Evolutionary conservation across 805 yeast species (phyloP).

Genomic region (Kuraishia molischiana): DNA sequence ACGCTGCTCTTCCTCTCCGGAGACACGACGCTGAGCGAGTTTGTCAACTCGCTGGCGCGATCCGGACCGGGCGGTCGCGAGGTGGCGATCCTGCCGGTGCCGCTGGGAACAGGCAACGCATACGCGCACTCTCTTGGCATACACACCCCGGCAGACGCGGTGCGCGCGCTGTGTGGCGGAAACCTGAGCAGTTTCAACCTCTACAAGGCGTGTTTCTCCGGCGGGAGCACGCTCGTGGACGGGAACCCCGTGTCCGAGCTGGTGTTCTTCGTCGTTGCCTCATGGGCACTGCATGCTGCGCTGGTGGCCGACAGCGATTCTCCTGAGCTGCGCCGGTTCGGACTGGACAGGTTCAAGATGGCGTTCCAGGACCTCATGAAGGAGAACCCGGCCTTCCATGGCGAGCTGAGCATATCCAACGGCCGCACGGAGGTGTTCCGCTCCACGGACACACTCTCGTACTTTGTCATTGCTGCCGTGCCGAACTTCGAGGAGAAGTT

Average conservation of each 20-base stretch:
- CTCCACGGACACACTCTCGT: slow-evolving; percentile 37
- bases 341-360: slow-evolving; percentile 53
- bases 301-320: slow-evolving; percentile 74
- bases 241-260: slow-evolving; percentile 10
- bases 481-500: slow-evolving; percentile 51
- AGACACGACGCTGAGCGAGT: slow-evolving; percentile 76
- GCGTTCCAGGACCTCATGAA: slow-evolving; percentile 54
- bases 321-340: slow-evolving; percentile 53
- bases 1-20: slow-evolving; percentile 68
- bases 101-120: slow-evolving; percentile 86
- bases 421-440: slow-evolving; percentile 3
- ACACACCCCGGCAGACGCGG: slow-evolving; percentile 20
- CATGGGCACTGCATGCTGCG: slow-evolving; percentile 85
- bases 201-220: slow-evolving; percentile 34
- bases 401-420: slow-evolving; percentile 12
- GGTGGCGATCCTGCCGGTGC: slow-evolving; percentile 32
- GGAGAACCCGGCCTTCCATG: slow-evolving; percentile 41
- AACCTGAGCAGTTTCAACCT: slow-evolving; percentile 27
- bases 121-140: slow-evolving; percentile 52
- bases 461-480: slow-evolving; percentile 48
- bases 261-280: slow-evolving; percentile 51
- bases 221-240: slow-evolving; percentile 20
- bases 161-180: slow-evolving; percentile 23
- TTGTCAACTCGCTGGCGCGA: slow-evolving; percentile 40
- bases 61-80: neutral